These are phyloP conservation scores for Macrotyloma uniflorum DNA, from an alignment of 306 rosid genomes.

Conservation along the genomic window DNA sequence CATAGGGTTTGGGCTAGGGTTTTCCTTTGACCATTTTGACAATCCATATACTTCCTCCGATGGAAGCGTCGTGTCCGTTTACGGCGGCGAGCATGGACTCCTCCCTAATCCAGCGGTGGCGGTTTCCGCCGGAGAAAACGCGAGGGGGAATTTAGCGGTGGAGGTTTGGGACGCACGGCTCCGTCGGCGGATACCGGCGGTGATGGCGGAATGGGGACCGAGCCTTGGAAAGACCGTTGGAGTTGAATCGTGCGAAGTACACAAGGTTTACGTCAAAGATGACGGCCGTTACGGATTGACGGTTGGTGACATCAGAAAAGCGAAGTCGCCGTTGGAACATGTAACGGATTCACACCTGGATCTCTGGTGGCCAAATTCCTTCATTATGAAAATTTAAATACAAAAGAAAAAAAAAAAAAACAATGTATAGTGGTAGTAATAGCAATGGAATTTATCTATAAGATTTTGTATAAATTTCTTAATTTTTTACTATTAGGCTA, in stretches of 20 bases:
- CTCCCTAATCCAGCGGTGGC: slow-evolving; percentile 33
- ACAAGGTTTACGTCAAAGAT: slow-evolving; percentile 54
- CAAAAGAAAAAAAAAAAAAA: too few species aligned
- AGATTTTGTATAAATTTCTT: background rate
- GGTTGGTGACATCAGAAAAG: slow-evolving; percentile 68
- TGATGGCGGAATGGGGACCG: slow-evolving; percentile 68
- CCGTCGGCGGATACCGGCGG: slow-evolving; percentile 56
- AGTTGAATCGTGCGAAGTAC: slow-evolving; percentile 43
- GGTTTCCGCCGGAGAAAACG: slow-evolving; percentile 35
- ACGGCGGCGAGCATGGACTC: slow-evolving; percentile 43
- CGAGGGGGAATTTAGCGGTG: slow-evolving; percentile 37
- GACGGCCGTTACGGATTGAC: slow-evolving; percentile 45
- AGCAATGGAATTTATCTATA: background rate
- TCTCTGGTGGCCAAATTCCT: slow-evolving; percentile 51
- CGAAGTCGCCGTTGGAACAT: slow-evolving; percentile 44
- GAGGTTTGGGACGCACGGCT: slow-evolving; percentile 71
- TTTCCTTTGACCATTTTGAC: slow-evolving; percentile 22
- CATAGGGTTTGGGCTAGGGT: slow-evolving; percentile 50
- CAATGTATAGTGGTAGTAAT: background rate
- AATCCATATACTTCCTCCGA: background rate
- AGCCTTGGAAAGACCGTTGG: slow-evolving; percentile 47
- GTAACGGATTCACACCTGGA: slow-evolving; percentile 49
- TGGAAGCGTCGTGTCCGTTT: slow-evolving; percentile 35
- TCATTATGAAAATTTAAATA: slow-evolving; percentile 5
- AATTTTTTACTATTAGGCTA: background rate